phyloP scores from a whole-genome alignment of 768 basidiomycete genomes.

The Chlorophyllum brunneum region DNA sequence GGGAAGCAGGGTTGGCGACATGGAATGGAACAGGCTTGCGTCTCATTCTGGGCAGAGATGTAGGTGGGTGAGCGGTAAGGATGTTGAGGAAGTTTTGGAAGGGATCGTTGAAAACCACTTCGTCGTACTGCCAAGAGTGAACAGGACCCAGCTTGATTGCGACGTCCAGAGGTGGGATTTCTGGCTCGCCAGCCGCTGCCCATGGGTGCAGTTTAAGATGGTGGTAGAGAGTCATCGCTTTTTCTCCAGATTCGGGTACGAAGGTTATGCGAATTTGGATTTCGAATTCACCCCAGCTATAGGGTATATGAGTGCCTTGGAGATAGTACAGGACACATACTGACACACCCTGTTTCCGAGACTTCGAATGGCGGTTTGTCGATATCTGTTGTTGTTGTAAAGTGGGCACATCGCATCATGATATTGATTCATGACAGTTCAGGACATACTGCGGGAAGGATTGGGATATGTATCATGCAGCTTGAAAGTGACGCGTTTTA shows the following conservation, averaged over 20 bases:
- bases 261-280: slow-evolving; percentile 91
- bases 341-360: slow-evolving; percentile 88
- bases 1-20: slow-evolving; percentile 52
- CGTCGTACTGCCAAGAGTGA: slow-evolving; percentile 98
- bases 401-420: slow-evolving; percentile 4
- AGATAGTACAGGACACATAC: background rate
- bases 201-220: slow-evolving; percentile 95
- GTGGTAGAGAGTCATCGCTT: slow-evolving; percentile 83
- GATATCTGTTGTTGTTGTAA: slow-evolving; percentile 65
- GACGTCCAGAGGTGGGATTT: slow-evolving; percentile 62
- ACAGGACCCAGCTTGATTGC: slow-evolving; percentile 74
- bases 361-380: slow-evolving; percentile 95
- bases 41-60: slow-evolving; percentile 64
- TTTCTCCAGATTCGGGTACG: slow-evolving; percentile 85
- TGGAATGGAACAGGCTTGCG: slow-evolving; percentile 70
- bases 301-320: slow-evolving; percentile 4
- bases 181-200: slow-evolving; percentile 59
- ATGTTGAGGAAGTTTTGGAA: slow-evolving; percentile 81
- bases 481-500: slow-evolving; percentile 96
- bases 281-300: slow-evolving; percentile 97
- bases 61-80: slow-evolving; percentile 80
- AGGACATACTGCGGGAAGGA: slow-evolving; percentile 76
- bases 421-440: background rate
- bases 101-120: slow-evolving; percentile 94
- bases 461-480: slow-evolving; percentile 95